Evolutionary conservation across 164 flowering plant genomes (phyloP).

Genomic region (Nelumbo lutea): DNA sequence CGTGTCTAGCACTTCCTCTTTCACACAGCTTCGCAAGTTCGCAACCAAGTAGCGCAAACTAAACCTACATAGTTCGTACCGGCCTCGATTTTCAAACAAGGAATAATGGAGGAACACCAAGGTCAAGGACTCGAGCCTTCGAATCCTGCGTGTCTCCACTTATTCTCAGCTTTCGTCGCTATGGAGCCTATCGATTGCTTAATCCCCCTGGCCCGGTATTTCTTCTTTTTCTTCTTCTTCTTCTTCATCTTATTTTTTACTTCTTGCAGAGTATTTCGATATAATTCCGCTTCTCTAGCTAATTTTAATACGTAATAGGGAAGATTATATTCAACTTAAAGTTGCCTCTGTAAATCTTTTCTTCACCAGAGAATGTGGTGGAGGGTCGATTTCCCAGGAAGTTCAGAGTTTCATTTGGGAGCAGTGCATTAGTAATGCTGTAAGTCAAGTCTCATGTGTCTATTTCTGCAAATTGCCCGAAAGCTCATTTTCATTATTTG

Average conservation of each 20-base stretch:
- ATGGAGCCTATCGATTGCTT: conserved; percentile 72
- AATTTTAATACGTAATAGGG: too few relatives aligned
- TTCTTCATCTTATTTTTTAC: background rate
- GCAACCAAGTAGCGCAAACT: too few relatives aligned
- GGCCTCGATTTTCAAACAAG: too few relatives aligned
- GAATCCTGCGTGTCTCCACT: conserved; percentile 30
- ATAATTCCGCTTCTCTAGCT: background rate
- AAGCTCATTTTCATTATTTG: background rate
- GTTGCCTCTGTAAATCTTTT: background rate
- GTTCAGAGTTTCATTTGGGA: conserved; percentile 71
- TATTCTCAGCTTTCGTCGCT: conserved; percentile 76
- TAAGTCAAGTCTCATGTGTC: conserved; percentile 20
- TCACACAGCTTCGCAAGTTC: too few relatives aligned
- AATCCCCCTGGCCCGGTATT: conserved; percentile 53
- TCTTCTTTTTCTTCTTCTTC: background rate
- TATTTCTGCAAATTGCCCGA: background rate
- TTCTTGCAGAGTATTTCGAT: background rate
- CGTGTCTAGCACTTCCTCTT: too few relatives aligned
- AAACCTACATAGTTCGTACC: too few relatives aligned
- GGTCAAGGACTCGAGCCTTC: conserved; percentile 23
- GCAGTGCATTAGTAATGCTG: conserved; percentile 46
- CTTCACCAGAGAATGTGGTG: conserved; percentile 45
- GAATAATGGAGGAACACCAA: conserved; percentile 14
- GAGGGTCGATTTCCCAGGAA: conserved; percentile 51
- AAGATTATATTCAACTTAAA: background rate